Percentiles rank a stretch among this genome's conserved stretches.
Evolutionary conservation across 768 basidiomycete genomes (phyloP).

Genomic region (Cystofilobasidium macerans): DNA sequence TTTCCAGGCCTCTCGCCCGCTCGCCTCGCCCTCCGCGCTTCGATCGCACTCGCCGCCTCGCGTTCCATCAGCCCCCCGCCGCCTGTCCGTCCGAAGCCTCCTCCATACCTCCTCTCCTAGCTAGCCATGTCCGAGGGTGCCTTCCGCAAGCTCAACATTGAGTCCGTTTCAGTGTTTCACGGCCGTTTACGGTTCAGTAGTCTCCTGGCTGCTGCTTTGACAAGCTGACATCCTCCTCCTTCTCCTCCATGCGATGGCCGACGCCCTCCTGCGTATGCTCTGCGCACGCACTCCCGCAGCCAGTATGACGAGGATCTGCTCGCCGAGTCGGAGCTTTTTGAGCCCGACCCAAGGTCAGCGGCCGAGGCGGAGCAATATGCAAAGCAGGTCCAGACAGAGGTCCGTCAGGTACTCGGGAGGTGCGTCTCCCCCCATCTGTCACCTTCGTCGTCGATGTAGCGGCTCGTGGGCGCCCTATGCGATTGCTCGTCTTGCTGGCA

Average conservation of each 20-base stretch:
- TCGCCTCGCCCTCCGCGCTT: too few relatives aligned
- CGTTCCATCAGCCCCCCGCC: background rate
- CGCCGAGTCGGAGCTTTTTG: constrained; percentile 72
- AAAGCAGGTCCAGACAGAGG: constrained; percentile 59
- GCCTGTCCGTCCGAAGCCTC: background rate
- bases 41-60: too few relatives aligned
- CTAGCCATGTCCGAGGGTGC: constrained; percentile 41
- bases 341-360: constrained; percentile 70
- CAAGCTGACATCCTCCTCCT: constrained; percentile 4
- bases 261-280: background rate
- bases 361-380: constrained; percentile 62
- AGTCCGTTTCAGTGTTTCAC: constrained; percentile 39
- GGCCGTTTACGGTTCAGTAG: background rate
- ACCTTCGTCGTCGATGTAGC: too few relatives aligned
- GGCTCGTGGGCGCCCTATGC: background rate
- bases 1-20: too few relatives aligned
- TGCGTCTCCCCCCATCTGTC: constrained; percentile 40
- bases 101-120: background rate
- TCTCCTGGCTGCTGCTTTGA: background rate
- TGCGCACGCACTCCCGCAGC: background rate
- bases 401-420: constrained; percentile 64
- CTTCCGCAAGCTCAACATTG: constrained; percentile 90
- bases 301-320: constrained; percentile 78
- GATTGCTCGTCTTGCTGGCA: background rate
- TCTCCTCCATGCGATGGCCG: background rate